Evolutionary conservation across 192 early-diverging fungal species (phyloP).

Genomic region (Backusella sp.): DNA sequence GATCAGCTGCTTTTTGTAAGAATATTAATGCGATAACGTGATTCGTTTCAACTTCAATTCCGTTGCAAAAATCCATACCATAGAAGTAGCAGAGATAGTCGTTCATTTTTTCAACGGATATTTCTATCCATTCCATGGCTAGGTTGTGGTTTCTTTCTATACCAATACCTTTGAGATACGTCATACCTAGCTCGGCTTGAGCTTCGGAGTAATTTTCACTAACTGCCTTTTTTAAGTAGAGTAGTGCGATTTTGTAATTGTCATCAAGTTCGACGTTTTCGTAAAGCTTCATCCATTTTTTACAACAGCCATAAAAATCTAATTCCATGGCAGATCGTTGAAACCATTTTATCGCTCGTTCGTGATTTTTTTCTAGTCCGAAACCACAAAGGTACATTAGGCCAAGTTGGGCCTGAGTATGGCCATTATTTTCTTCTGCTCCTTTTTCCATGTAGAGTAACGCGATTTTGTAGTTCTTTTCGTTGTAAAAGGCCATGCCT

Average conservation of each 20-base stretch:
- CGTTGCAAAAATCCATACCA: neutral
- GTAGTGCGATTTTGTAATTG: no score
- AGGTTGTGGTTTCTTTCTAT: neutral
- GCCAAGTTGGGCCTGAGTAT: neutral
- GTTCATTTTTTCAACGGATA: neutral
- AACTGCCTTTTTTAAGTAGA: no score
- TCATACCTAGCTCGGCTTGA: no score
- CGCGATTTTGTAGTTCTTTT: neutral
- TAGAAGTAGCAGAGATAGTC: rapidly evolving
- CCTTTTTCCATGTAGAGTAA: neutral
- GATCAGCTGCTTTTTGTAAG: no score
- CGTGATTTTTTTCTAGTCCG: neutral
- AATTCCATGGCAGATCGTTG: neutral
- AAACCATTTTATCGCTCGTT: neutral
- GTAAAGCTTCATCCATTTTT: no score
- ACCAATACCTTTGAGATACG: neutral
- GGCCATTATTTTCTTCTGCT: neutral
- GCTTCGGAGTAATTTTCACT: no score
- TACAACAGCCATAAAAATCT: no score
- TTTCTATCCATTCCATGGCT: neutral
- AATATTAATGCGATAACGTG: neutral
- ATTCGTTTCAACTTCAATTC: no score
- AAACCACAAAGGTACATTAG: neutral
- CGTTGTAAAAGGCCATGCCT: neutral
- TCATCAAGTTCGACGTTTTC: no score